A percentile compares a stretch with the other conserved stretches of the same genome.
Conservation (phyloP, 495 filamentous ascomycete species). For the Hypoxylon perforatum region DNA sequence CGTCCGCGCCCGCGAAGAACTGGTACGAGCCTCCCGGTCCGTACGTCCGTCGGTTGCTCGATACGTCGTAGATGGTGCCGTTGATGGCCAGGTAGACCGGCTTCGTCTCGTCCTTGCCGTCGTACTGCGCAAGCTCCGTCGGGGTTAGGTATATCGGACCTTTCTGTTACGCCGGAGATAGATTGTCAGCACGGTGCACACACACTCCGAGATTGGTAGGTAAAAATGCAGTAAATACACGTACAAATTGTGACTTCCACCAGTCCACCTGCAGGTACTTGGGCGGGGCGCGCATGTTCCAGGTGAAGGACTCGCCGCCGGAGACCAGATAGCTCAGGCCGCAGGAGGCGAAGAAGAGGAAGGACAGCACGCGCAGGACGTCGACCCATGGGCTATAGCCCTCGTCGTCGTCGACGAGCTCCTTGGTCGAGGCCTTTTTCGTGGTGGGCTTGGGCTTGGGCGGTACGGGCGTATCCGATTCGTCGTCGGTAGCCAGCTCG, state of each 20-base stretch:
- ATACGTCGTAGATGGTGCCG: conserved; percentile 94
- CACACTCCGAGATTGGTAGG: neutral
- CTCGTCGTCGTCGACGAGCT: conserved; percentile 57
- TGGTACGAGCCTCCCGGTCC: conserved; percentile 90
- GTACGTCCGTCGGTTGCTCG: conserved; percentile 77
- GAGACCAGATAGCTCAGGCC: conserved; percentile 86
- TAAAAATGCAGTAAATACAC: conserved; percentile 24
- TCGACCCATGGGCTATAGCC: conserved; percentile 67
- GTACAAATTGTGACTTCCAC: conserved; percentile 72
- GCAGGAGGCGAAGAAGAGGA: conserved; percentile 73
- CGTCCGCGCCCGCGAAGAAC: conserved; percentile 88
- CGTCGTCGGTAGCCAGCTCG: conserved; percentile 40
- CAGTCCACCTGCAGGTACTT: conserved; percentile 71
- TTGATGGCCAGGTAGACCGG: conserved; percentile 95
- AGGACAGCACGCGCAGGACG: conserved; percentile 76
- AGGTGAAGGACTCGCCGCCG: conserved; percentile 69
- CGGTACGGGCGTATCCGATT: conserved; percentile 41
- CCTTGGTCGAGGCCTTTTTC: conserved; percentile 27
- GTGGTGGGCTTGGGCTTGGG: conserved; percentile 29
- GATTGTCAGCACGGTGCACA: conserved; percentile 2
- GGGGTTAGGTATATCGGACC: conserved; percentile 73
- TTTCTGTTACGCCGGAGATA: conserved; percentile 38
- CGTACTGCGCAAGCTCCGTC: conserved; percentile 74
- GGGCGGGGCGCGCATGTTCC: conserved; percentile 68
- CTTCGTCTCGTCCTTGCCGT: conserved; percentile 77